Base-by-base conservation (phyloP, 73 alveolate species). In the Blepharisma stoltei region DNA sequence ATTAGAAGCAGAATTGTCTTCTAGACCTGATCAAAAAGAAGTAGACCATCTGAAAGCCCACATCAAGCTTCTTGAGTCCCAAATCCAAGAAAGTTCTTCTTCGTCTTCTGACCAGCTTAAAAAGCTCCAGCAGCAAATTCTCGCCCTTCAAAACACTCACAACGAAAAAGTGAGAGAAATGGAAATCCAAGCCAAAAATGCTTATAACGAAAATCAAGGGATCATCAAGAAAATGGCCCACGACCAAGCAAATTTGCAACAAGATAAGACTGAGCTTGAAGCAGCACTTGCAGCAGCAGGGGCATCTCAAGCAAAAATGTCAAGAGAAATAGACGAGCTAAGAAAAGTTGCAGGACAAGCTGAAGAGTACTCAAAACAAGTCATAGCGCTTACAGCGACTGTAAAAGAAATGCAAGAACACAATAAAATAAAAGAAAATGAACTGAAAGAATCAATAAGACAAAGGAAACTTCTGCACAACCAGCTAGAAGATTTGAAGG, bases 401-500 rank as follows among this genome's bases (percentile, higher is more conserved):
- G 45, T 55, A 14, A 37, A 8, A 55, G 43, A 8, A 7, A 6
- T 55, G 6, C 71, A 55, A 55, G 45, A 55, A 20, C 25, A 20
- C 6, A 65, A 49, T 14, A 6, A 20, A 47, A 66, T 65, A 70
- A 49, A 79, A 81, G 52, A 88, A 79, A 52, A 76, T 77, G 78
- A 71, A 84, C 54, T 83, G 73, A 48, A 90, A 88, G 75, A 78
- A 77, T 49, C 47, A 44, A 21, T 54, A 6, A 7, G 71, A 7
- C 71, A 92, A 76, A 80, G 94, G 48, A 92, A 85, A 78, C 54
- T 41, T 55, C 85, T 92, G 11, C 95, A 88, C 54, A 89, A 90
- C 76, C 67, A 71, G 65, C 73, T 92, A 43, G 98, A 95, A 87
- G 99, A 95, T 73, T 77, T 93, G 91, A 93, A 95, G 71, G 99